phyloP scores from a whole-genome alignment of 495 filamentous ascomycete species.

The Penicillium longicatenatum region DNA sequence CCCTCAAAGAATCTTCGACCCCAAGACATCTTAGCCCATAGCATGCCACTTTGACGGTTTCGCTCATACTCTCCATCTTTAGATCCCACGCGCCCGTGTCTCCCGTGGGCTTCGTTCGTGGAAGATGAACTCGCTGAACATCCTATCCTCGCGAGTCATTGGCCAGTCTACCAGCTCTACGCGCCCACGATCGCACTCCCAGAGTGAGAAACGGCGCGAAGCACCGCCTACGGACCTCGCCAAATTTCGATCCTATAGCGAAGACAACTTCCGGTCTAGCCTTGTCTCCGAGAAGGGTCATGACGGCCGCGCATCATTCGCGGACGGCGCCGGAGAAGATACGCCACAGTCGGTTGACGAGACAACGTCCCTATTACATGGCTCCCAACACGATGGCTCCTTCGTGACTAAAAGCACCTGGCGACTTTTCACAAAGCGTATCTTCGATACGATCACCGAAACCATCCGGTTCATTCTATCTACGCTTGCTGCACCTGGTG shows the following conservation, averaged over 20 bases:
- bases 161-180: conserved; percentile 55
- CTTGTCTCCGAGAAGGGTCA: conserved; percentile 37
- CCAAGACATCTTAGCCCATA: conserved; percentile 17
- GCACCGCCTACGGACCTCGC: conserved; percentile 44
- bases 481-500: conserved; percentile 72
- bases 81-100: conserved; percentile 44
- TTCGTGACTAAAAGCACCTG: conserved; percentile 58
- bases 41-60: conserved; percentile 30
- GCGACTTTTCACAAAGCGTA: conserved; percentile 41
- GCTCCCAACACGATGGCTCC: conserved; percentile 48
- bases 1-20: conserved; percentile 13
- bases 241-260: conserved; percentile 52
- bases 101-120: conserved; percentile 55
- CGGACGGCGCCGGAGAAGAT: conserved; percentile 37
- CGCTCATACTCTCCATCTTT: conserved; percentile 23
- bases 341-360: conserved; percentile 53
- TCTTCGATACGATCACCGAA: conserved; percentile 61
- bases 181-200: conserved; percentile 67
- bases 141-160: conserved; percentile 85
- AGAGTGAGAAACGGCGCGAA: conserved; percentile 55
- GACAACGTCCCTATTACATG: conserved; percentile 62
- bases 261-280: conserved; percentile 38
- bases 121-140: conserved; percentile 98
- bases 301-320: conserved; percentile 30
- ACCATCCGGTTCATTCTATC: conserved; percentile 75